These are phyloP conservation scores for Dalechampia spathulata DNA, from an alignment of 441 rosid genomes.

Conservation along the genomic window DNA sequence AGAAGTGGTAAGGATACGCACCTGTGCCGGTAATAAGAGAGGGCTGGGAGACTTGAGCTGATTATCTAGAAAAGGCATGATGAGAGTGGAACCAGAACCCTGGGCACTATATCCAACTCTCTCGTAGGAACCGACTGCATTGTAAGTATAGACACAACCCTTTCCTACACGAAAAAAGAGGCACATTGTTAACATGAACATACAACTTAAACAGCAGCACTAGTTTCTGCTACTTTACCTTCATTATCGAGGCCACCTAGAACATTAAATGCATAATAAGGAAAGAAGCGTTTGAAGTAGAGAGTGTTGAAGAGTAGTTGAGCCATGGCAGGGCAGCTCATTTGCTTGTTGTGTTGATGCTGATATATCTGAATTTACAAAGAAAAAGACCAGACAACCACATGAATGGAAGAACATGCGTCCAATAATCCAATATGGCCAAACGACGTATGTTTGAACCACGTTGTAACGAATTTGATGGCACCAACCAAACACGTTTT, in stretches of 20 bases:
- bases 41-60: constrained; percentile 97
- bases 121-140: constrained; percentile 97
- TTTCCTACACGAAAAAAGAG: constrained; percentile 40
- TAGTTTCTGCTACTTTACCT: constrained; percentile 38
- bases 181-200: too few relatives aligned
- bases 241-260: constrained; percentile 86
- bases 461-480: too few relatives aligned
- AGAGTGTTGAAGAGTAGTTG: constrained; percentile 93
- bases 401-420: constrained; percentile 10
- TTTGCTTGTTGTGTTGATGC: constrained; percentile 97
- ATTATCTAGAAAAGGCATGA: constrained; percentile 94
- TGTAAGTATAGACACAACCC: constrained; percentile 94
- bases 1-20: constrained; percentile 18
- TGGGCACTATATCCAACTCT: constrained; percentile 93
- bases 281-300: constrained; percentile 92
- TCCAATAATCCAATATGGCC: constrained; percentile 2
- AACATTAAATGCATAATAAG: constrained; percentile 90
- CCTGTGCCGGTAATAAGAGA: constrained; percentile 80
- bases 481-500: too few relatives aligned
- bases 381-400: background rate
- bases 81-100: constrained; percentile 86
- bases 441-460: too few relatives aligned
- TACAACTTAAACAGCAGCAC: background rate
- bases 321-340: constrained; percentile 96
- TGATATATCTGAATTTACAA: constrained; percentile 62